Evolutionary conservation across 2,329 filamentous ascomycete genomes (phyloP).

Genomic region (Bertia moriformis): DNA sequence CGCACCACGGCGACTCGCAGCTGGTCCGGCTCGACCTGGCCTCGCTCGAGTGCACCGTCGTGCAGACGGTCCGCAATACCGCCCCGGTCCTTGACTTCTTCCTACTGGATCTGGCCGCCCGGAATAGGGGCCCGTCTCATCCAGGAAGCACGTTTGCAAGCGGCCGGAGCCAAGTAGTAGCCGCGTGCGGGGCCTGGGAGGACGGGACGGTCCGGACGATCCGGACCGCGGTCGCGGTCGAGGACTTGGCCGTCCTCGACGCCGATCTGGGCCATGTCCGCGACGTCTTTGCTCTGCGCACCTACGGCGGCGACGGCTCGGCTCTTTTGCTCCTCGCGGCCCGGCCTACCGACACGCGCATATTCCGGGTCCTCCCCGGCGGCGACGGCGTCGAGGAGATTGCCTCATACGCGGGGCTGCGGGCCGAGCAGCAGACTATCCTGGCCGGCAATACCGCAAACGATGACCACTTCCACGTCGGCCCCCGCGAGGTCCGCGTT

Average conservation of each 20-base stretch:
- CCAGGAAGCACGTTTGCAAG: not conserved
- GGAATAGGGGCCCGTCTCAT: not conserved
- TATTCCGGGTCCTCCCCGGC: not conserved
- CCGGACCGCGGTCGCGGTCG: not conserved
- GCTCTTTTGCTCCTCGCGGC: not conserved
- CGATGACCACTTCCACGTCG: not conserved
- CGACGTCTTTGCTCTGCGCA: not conserved
- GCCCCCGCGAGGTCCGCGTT: not conserved
- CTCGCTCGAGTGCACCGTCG: not conserved
- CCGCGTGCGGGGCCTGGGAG: not conserved
- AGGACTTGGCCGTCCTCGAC: not conserved
- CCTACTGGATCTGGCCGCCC: not conserved
- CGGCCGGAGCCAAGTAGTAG: not conserved
- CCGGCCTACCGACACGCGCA: not conserved
- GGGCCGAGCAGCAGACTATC: not conserved
- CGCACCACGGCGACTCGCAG: not conserved
- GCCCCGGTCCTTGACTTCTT: not conserved
- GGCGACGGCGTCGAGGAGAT: not conserved
- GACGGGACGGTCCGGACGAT: not conserved
- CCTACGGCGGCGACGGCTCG: not conserved
- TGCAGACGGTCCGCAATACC: not conserved
- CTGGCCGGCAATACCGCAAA: not conserved
- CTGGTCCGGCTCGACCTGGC: not conserved
- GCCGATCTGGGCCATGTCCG: not conserved
- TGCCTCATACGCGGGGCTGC: not conserved